phyloP scores from a whole-genome alignment of 2,329 filamentous ascomycete genomes.

The Ceratocystis diversiconidia region DNA sequence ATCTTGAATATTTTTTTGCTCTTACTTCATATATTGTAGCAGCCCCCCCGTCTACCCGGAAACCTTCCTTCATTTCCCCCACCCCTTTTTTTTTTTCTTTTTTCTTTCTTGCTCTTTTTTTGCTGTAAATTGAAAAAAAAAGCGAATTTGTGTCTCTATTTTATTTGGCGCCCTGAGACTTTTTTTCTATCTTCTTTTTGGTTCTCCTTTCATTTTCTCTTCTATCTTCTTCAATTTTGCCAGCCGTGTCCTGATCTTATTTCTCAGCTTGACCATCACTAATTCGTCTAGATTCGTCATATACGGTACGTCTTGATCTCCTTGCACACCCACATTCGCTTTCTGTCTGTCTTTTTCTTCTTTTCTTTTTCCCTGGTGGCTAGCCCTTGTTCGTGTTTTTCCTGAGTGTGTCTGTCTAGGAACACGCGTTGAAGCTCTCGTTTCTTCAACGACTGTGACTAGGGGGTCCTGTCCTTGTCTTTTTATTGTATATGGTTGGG shows the following conservation, averaged over 20 bases:
- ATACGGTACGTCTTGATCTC: background rate
- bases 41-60: constrained; percentile 3
- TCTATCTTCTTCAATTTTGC: no score
- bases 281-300: background rate
- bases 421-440: constrained; percentile 6
- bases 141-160: no score
- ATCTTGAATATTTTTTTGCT: background rate
- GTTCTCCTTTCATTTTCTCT: no score
- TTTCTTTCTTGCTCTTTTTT: constrained; percentile 3
- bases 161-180: no score
- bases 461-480: constrained; percentile 3
- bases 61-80: background rate
- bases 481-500: constrained; percentile 1
- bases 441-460: constrained; percentile 10
- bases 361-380: background rate
- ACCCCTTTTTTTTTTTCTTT: background rate
- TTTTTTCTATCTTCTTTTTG: no score
- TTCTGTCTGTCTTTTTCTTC: background rate
- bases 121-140: background rate
- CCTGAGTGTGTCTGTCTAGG: background rate
- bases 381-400: constrained; percentile 7
- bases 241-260: no score
- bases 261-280: background rate
- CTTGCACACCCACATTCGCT: background rate
- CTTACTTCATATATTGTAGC: constrained; percentile 8